Evolutionary conservation across 148 eudicot species (phyloP).

Genomic region (Chenopodium formosanum): DNA sequence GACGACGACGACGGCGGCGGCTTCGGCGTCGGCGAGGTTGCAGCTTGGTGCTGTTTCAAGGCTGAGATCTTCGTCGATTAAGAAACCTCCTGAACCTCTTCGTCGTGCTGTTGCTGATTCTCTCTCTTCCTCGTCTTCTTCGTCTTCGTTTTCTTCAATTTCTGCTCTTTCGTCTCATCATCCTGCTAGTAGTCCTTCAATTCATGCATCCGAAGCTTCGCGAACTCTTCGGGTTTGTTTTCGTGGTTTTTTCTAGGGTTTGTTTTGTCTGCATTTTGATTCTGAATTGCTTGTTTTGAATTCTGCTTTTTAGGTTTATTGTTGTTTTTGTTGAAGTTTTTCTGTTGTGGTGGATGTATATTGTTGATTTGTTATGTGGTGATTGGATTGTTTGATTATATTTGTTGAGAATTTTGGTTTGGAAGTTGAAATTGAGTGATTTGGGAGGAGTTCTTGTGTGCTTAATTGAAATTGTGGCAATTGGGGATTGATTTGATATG

Average conservation of each 20-base stretch:
- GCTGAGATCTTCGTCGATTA: conserved; percentile 83
- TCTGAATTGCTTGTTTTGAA: background rate
- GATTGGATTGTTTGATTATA: background rate
- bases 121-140: conserved; percentile 56
- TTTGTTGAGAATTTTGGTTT: background rate
- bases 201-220: conserved; percentile 70
- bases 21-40: conserved; percentile 28
- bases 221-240: conserved; percentile 73
- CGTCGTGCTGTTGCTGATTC: conserved; percentile 99
- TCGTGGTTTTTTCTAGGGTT: background rate
- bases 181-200: conserved; percentile 49
- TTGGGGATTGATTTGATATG: background rate
- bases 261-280: background rate
- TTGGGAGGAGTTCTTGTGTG: background rate
- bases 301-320: background rate
- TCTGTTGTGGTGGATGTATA: background rate
- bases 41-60: conserved; percentile 53
- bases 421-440: background rate
- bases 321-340: background rate
- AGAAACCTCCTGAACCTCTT: conserved; percentile 96
- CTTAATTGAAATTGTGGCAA: background rate
- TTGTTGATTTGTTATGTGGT: background rate
- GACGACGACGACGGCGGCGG: conserved; percentile 9
- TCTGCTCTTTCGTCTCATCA: conserved; percentile 41
- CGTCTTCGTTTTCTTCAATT: conserved; percentile 35